These are phyloP conservation scores for Yarrowia sp. DNA, from an alignment of 805 yeast genomes.

Conservation along the genomic window DNA sequence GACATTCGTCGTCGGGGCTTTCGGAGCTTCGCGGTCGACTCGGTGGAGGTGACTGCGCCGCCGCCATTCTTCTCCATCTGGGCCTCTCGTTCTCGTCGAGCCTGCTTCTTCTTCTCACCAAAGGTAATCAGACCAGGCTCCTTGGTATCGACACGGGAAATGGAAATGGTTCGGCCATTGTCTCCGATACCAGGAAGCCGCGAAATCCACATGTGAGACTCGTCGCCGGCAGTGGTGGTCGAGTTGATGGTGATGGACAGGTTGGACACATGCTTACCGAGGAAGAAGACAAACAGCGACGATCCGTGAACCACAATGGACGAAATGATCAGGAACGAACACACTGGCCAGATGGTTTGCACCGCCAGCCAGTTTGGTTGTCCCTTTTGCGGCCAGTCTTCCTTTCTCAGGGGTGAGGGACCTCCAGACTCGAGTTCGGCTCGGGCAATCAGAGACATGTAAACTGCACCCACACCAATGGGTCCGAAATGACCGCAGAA, in stretches of 20 bases:
- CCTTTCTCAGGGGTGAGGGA: conserved; percentile 60
- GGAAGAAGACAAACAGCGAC: conserved; percentile 76
- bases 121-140: conserved; percentile 49
- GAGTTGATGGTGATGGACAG: conserved; percentile 92
- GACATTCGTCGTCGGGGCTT: conserved; percentile 33
- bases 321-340: conserved; percentile 77
- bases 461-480: conserved; percentile 92
- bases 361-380: conserved; percentile 65
- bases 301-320: conserved; percentile 92
- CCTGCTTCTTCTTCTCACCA: conserved; percentile 45
- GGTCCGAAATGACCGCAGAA: conserved; percentile 98
- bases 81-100: neutral
- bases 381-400: conserved; percentile 55
- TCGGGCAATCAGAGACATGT: conserved; percentile 81
- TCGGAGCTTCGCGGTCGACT: conserved; percentile 7
- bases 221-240: conserved; percentile 67
- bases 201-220: conserved; percentile 77
- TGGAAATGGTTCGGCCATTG: conserved; percentile 75
- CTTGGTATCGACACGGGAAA: conserved; percentile 80
- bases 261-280: conserved; percentile 87
- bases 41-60: neutral
- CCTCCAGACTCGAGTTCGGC: conserved; percentile 67
- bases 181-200: conserved; percentile 82
- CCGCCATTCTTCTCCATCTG: neutral
- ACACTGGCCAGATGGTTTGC: conserved; percentile 79